Base-by-base conservation (phyloP, 768 basidiomycete genomes). In the Xerocomus potaroensis region DNA sequence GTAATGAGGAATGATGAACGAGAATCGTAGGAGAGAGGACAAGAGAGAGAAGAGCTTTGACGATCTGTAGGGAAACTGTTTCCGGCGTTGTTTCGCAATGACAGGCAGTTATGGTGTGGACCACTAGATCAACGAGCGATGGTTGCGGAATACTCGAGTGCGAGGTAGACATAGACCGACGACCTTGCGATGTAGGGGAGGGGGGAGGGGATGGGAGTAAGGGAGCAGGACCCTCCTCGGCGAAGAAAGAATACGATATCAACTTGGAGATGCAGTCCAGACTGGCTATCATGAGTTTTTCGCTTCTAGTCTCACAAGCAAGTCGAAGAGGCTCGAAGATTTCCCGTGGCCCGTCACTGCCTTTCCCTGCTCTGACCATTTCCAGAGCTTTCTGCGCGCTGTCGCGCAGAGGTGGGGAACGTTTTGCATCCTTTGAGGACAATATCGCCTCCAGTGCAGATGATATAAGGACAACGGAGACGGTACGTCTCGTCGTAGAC, bases 241-340 rank as follows among this genome's bases (percentile, higher is more conserved):
- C 79, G 61, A 98, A 97, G 78, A 98, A 98, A 21, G 91, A 93
- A 67, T 98, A 91, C 7, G 93, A 94, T 52, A 98, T 90, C 55
- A 99, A 80, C 68, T 99, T 99, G 45, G 92, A 91, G 50, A 97
- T 92, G 61, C 96, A 94, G 67, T 99, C 96, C 64, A 99, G 72
- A 57, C 94, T 95, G 15, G 93, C 90, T 62, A 96, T 91, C 85
- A 93, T 90, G 27, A 98, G 78, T 56, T 91, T 91, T 64, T 97
- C 93, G 53, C 77, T 88, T 42, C 84, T 79, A 4, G 94, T 97
- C 72, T 98, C 95, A 70, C 96, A 98, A 8, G 96, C 96, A 43
- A 98, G 74, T 40, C 91, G 82, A 45, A 99, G 76, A n/a, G 96
- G 94, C 59, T 96, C 91, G 60, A 99, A 91, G 42, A 98, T 88